phyloP scores from a whole-genome alignment of 345 rosid species.

The Populus davidiana region DNA sequence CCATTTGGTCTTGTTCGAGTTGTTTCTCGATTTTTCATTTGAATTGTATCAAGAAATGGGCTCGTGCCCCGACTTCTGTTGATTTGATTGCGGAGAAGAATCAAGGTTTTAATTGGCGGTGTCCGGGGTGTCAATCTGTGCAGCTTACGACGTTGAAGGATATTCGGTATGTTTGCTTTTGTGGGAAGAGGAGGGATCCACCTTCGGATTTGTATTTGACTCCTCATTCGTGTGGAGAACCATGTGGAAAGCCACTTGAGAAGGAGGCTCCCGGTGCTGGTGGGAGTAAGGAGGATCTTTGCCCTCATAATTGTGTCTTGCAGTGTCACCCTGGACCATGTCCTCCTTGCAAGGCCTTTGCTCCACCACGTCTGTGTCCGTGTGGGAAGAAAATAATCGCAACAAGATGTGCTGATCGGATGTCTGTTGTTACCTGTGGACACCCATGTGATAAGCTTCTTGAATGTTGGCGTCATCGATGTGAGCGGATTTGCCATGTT shows the following conservation, averaged over 20 bases:
- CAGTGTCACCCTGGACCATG: slow-evolving; percentile 99
- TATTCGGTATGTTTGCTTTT: slow-evolving; percentile 74
- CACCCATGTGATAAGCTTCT: slow-evolving; percentile 73
- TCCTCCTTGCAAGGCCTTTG: slow-evolving; percentile 96
- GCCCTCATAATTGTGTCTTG: slow-evolving; percentile 91
- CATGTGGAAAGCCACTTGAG: slow-evolving; percentile 91
- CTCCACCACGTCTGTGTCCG: slow-evolving; percentile 75
- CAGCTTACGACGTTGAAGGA: slow-evolving; percentile 73
- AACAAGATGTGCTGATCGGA: slow-evolving; percentile 85
- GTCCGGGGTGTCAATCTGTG: slow-evolving; percentile 95
- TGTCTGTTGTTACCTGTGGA: slow-evolving; percentile 69
- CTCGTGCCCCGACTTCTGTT: slow-evolving; percentile 82
- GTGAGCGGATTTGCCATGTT: slow-evolving; percentile 68
- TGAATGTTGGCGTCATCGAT: slow-evolving; percentile 68
- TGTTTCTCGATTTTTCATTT: slow-evolving; percentile 91
- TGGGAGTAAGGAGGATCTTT: slow-evolving; percentile 52
- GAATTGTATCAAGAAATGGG: slow-evolving; percentile 94
- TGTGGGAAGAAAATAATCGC: slow-evolving; percentile 80
- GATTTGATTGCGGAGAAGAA: slow-evolving; percentile 76
- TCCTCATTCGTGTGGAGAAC: slow-evolving; percentile 97
- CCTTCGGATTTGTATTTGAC: slow-evolving; percentile 88
- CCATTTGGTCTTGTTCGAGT: slow-evolving; percentile 92
- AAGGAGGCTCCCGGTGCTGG: slow-evolving; percentile 36
- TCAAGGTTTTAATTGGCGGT: slow-evolving; percentile 92
- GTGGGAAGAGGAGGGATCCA: slow-evolving; percentile 82